phyloP scores from a whole-genome alignment of 768 basidiomycete genomes.

The Jaapia argillacea region DNA sequence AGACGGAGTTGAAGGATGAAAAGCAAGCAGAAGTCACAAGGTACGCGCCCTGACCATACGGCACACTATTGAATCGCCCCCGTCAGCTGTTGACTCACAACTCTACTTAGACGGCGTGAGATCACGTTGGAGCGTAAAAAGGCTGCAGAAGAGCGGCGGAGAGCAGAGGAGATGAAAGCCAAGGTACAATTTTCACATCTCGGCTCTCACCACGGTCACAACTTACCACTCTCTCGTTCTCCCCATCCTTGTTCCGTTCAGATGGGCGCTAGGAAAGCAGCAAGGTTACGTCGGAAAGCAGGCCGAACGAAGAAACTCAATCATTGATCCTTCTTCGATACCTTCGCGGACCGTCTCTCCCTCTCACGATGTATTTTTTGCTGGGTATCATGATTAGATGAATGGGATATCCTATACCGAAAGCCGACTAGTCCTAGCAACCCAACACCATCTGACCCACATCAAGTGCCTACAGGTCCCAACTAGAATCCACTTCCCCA shows the following conservation, averaged over 20 bases:
- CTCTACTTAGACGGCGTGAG: conserved; percentile 42
- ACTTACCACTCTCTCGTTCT: conserved; percentile 1
- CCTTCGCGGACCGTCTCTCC: conserved; percentile 1
- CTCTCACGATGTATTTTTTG: not conserved
- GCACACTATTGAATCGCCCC: not conserved
- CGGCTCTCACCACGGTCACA: conserved; percentile 2
- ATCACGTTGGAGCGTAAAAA: conserved; percentile 63
- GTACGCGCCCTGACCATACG: conserved; percentile 23
- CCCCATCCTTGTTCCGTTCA: conserved; percentile 18
- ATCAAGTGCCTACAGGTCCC: conserved; percentile 42
- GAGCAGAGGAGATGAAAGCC: conserved; percentile 53
- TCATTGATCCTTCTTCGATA: conserved; percentile 32
- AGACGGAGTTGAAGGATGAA: conserved; percentile 67
- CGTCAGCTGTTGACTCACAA: not conserved
- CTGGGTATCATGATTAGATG: not conserved
- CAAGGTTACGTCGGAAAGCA: conserved; percentile 58
- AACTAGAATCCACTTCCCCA: conserved; percentile 71
- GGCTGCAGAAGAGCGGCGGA: conserved; percentile 61
- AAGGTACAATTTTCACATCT: conserved; percentile 29
- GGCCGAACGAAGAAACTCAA: conserved; percentile 78
- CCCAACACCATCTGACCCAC: not conserved
- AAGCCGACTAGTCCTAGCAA: no score
- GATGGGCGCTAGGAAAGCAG: conserved; percentile 79
- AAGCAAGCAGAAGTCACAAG: conserved; percentile 57
- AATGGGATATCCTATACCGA: not conserved